phyloP scores from a whole-genome alignment of 805 yeast genomes.

The Saccharomycopsis amapae region DNA sequence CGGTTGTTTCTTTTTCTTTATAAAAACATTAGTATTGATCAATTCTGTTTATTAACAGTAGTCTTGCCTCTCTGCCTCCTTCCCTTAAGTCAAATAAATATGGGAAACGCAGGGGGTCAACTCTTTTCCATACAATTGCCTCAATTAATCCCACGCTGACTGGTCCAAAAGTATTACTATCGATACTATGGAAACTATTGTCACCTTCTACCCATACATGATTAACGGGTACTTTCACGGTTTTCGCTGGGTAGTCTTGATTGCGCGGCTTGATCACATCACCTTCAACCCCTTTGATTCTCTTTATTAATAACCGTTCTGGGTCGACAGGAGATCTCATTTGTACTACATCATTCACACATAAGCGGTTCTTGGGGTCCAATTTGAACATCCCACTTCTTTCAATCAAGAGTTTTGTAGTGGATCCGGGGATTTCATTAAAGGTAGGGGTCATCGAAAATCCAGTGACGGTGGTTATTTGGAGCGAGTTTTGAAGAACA shows the following conservation, averaged over 20 bases:
- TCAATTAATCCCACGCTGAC: conserved; percentile 71
- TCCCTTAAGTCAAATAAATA: conserved; percentile 37
- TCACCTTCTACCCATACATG: conserved; percentile 97
- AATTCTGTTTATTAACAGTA: not conserved
- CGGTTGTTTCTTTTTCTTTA: too few relatives aligned
- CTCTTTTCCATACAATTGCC: conserved; percentile 80
- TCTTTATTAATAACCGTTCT: conserved; percentile 63
- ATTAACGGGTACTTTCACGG: conserved; percentile 59
- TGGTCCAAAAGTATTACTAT: conserved; percentile 85
- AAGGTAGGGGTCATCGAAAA: conserved; percentile 84
- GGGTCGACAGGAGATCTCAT: conserved; percentile 80
- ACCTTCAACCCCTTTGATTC: conserved; percentile 71
- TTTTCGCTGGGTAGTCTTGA: conserved; percentile 27
- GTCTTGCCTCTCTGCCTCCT: conserved; percentile 45
- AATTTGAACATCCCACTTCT: conserved; percentile 47
- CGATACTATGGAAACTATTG: conserved; percentile 68
- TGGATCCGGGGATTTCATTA: conserved; percentile 52
- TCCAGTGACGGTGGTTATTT: conserved; percentile 38
- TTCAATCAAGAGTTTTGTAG: conserved; percentile 54
- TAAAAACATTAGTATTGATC: not conserved
- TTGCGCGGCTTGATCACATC: conserved; percentile 56
- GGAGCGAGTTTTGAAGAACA: conserved; percentile 6
- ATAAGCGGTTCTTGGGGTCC: too few relatives aligned
- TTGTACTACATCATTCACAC: conserved; percentile 71
- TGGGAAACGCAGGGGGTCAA: conserved; percentile 23